phyloP scores from a whole-genome alignment of 2,329 filamentous ascomycete genomes.

The Penicillium sp. region DNA sequence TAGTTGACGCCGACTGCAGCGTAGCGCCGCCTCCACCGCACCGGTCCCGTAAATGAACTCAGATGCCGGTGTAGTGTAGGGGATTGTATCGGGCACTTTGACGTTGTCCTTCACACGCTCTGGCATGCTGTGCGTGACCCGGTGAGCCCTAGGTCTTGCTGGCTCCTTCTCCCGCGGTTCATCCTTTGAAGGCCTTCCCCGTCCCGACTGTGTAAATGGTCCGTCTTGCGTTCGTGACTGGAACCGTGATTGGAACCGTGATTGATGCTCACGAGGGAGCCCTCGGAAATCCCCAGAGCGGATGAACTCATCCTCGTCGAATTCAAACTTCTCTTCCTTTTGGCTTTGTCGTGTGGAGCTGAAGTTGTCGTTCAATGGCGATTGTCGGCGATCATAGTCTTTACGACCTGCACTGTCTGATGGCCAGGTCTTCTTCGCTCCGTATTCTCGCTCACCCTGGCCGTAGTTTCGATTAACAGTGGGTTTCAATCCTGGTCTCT shows the following conservation, averaged over 20 bases:
- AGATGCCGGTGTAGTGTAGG: slow-evolving; percentile 80
- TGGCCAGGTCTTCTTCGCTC: not conserved
- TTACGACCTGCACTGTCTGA: not conserved
- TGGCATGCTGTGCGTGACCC: slow-evolving; percentile 23
- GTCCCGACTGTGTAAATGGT: not conserved
- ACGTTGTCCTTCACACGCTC: slow-evolving; percentile 34
- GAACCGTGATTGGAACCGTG: slow-evolving; percentile 5
- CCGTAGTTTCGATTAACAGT: not conserved
- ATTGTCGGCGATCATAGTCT: not conserved
- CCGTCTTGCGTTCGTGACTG: slow-evolving; percentile 1
- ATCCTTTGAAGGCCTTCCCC: not conserved
- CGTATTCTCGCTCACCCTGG: not conserved
- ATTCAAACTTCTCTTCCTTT: slow-evolving; percentile 7
- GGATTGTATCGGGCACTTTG: slow-evolving; percentile 47
- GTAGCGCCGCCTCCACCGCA: slow-evolving; percentile 75
- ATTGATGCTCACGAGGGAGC: slow-evolving; percentile 21
- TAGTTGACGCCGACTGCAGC: slow-evolving; percentile 64
- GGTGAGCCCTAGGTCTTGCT: slow-evolving; percentile 15
- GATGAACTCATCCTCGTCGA: slow-evolving; percentile 33
- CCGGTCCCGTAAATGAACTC: slow-evolving; percentile 87
- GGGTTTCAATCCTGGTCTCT: not conserved
- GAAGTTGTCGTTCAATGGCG: not conserved
- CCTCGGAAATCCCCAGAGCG: slow-evolving; percentile 29
- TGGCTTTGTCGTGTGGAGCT: not conserved
- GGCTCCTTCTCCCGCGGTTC: slow-evolving; percentile 6